phyloP scores from a whole-genome alignment of 768 basidiomycete genomes.

The Phaffia australis region DNA sequence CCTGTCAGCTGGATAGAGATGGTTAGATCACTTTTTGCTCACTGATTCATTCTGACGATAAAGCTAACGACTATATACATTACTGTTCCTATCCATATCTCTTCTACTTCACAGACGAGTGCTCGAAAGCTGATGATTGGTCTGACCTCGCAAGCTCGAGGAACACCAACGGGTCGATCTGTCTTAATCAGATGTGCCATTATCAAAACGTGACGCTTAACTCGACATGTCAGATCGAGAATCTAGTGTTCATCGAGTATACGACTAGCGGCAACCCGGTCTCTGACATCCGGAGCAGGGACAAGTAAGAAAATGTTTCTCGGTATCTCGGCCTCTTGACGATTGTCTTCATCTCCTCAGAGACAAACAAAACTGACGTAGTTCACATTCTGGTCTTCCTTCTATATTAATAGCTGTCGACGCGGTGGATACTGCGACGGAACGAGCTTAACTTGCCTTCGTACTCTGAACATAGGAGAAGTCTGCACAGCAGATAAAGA shows the following conservation, averaged over 20 bases:
- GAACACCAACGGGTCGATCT: constrained; percentile 72
- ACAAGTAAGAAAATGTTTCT: constrained; percentile 42
- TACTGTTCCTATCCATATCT: not conserved
- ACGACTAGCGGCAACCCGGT: constrained; percentile 44
- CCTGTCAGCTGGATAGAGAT: constrained; percentile 22
- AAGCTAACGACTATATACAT: not conserved
- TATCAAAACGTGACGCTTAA: constrained; percentile 67
- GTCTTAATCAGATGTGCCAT: constrained; percentile 59
- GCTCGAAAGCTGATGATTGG: constrained; percentile 57
- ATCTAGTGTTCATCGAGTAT: constrained; percentile 67
- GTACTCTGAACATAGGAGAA: constrained; percentile 49
- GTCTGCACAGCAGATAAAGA: constrained; percentile 52
- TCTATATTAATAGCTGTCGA: constrained; percentile 56
- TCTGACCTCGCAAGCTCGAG: constrained; percentile 46
- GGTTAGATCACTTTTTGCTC: constrained; percentile 7
- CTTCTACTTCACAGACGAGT: constrained; percentile 51
- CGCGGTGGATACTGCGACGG: constrained; percentile 69
- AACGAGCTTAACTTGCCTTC: constrained; percentile 48
- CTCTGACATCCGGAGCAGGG: constrained; percentile 65
- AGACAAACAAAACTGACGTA: not conserved
- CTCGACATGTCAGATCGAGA: constrained; percentile 57
- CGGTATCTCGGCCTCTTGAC: no score
- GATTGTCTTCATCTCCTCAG: constrained; percentile 26
- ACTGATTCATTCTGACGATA: not conserved
- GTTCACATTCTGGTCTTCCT: not conserved